A percentile compares a stretch with the other conserved stretches of the same genome.
These are phyloP conservation scores for Chytridiales sp. DNA, from an alignment of 371 early-diverging fungal species.

Conservation along the genomic window DNA sequence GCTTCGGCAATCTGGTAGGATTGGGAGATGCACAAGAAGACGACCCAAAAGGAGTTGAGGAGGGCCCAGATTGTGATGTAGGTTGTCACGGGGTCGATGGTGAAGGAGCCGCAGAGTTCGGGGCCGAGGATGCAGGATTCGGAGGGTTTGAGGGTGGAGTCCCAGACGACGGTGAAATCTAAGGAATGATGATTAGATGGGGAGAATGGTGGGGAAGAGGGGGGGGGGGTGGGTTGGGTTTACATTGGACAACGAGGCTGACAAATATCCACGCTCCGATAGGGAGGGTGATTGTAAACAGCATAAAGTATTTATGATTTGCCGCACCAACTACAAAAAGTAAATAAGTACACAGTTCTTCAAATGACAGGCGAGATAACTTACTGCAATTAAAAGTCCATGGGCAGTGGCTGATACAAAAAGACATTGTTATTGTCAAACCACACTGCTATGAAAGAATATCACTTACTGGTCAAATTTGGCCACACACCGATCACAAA, in stretches of 20 bases:
- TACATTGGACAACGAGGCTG: constrained; percentile 66
- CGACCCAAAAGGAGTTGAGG: constrained; percentile 79
- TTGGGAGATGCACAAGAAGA: constrained; percentile 73
- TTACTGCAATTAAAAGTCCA: constrained; percentile 78
- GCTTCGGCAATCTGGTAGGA: constrained; percentile 72
- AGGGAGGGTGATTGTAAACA: constrained; percentile 65
- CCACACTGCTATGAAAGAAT: background rate
- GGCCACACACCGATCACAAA: constrained; percentile 96
- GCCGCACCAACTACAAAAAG: constrained; percentile 70
- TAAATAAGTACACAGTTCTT: background rate
- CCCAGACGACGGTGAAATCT: constrained; percentile 32
- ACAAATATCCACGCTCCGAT: constrained; percentile 43
- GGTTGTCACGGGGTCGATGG: constrained; percentile 71
- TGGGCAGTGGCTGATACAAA: constrained; percentile 79
- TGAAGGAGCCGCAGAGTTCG: constrained; percentile 68
- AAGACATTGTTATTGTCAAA: background rate
- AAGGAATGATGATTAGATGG: constrained; percentile 7
- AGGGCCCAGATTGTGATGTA: constrained; percentile 67
- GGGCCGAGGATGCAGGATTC: constrained; percentile 55
- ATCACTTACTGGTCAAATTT: constrained; percentile 90
- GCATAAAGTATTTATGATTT: constrained; percentile 84
- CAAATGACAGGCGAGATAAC: constrained; percentile 6
- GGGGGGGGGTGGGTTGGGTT: constrained; percentile 22
- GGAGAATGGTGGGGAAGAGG: no score
- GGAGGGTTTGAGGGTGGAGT: constrained; percentile 20